These are phyloP conservation scores for Yarrowia sp. DNA, from an alignment of 805 yeast species.

Conservation along the genomic window DNA sequence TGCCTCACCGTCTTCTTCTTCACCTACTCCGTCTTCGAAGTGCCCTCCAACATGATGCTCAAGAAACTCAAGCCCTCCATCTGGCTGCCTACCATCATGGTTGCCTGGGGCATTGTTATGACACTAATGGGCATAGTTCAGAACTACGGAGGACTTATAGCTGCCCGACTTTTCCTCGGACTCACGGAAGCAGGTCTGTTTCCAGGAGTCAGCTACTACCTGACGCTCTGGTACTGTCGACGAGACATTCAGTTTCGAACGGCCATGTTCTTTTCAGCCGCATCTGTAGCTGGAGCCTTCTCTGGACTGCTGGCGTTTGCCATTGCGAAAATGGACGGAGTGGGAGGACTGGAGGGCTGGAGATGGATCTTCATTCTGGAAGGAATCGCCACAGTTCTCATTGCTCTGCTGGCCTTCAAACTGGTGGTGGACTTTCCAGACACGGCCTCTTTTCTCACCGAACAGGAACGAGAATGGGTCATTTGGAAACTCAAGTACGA, in stretches of 20 bases:
- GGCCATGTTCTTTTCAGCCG: conserved; percentile 40
- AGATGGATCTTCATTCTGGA: conserved; percentile 52
- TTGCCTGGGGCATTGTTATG: conserved; percentile 39
- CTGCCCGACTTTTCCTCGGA: conserved; percentile 44
- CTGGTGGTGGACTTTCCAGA: conserved; percentile 52
- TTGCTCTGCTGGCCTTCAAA: conserved; percentile 37
- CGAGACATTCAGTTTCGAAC: conserved; percentile 42
- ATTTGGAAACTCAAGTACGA: conserved; percentile 1
- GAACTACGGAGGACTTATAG: conserved; percentile 36
- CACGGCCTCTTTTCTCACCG: conserved; percentile 47
- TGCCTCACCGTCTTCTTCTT: conserved; percentile 44
- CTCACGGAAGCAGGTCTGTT: conserved; percentile 45
- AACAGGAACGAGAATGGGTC: conserved; percentile 46
- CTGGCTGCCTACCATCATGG: conserved; percentile 39
- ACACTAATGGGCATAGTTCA: conserved; percentile 40
- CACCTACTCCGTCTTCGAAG: conserved; percentile 33
- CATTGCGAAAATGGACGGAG: conserved; percentile 43
- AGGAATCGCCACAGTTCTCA: conserved; percentile 43
- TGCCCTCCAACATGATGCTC: conserved; percentile 31
- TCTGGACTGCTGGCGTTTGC: conserved; percentile 48
- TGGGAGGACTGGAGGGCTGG: conserved; percentile 46
- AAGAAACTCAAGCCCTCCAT: conserved; percentile 40
- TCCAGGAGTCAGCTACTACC: conserved; percentile 42
- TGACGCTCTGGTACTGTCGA: conserved; percentile 38
- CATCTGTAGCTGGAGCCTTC: conserved; percentile 46